These are phyloP conservation scores for Starmerella bombicola DNA, from an alignment of 805 yeast species.

Conservation along the genomic window DNA sequence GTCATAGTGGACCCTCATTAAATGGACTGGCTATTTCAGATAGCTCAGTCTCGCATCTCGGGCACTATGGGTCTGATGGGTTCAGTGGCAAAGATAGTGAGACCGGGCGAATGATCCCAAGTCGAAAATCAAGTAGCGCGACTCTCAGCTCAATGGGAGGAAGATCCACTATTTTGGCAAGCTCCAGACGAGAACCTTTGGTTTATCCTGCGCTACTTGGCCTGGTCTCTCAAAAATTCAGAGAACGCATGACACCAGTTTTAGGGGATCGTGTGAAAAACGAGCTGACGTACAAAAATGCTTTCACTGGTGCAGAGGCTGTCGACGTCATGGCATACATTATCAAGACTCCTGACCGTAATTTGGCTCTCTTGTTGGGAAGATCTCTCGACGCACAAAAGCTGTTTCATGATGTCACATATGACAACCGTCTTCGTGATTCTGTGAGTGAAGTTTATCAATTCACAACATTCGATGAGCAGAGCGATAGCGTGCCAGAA, in stretches of 20 bases:
- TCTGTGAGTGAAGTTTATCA: constrained; percentile 79
- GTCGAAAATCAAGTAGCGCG: constrained; percentile 21
- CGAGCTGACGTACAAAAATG: constrained; percentile 81
- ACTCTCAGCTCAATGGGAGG: constrained; percentile 21
- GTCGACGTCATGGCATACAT: constrained; percentile 81
- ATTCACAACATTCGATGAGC: constrained; percentile 32
- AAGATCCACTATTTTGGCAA: constrained; percentile 36
- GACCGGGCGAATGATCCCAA: constrained; percentile 7
- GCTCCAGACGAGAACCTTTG: constrained; percentile 44
- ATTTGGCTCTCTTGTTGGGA: constrained; percentile 76
- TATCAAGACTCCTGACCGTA: constrained; percentile 80
- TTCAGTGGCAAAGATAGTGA: constrained; percentile 4
- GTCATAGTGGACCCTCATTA: neutral
- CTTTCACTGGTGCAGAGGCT: constrained; percentile 89
- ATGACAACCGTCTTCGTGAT: constrained; percentile 85
- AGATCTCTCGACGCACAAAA: constrained; percentile 89
- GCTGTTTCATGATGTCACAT: constrained; percentile 88
- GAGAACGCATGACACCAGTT: constrained; percentile 42
- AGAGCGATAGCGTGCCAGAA: constrained; percentile 15
- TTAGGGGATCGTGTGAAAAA: constrained; percentile 74
- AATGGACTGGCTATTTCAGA: neutral
- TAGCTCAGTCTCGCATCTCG: neutral
- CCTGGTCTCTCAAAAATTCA: constrained; percentile 66
- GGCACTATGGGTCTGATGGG: neutral
- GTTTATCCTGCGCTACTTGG: constrained; percentile 87